These are phyloP conservation scores for Rhynchospora tenuis DNA, from an alignment of 176 grass and related monocot genomes.

Conservation along the genomic window DNA sequence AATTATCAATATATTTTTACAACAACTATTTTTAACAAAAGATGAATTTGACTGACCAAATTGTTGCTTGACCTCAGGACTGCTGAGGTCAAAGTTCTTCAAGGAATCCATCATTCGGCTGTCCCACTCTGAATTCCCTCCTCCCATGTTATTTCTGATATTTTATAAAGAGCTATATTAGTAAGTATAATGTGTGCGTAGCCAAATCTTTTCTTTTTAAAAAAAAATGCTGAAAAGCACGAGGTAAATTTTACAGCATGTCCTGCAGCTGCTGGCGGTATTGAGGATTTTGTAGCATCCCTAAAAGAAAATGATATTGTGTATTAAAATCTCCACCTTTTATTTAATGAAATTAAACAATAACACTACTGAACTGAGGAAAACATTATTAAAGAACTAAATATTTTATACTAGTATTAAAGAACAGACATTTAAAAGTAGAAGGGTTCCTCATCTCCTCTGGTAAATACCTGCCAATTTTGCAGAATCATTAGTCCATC, in stretches of 20 bases:
- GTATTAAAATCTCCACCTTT: neutral
- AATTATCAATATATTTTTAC: neutral
- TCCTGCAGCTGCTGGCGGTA: conserved; percentile 93
- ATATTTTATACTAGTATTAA: conserved; percentile 1
- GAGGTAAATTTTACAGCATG: conserved; percentile 69
- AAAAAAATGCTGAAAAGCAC: conserved; percentile 12
- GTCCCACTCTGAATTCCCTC: conserved; percentile 78
- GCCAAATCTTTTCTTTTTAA: conserved; percentile 9
- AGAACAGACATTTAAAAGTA: conserved; percentile 80
- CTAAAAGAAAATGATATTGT: conserved; percentile 44
- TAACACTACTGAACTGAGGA: neutral
- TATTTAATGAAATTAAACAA: neutral
- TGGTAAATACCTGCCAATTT: conserved; percentile 79
- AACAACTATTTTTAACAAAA: neutral
- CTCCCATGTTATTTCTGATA: conserved; percentile 92
- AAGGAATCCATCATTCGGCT: conserved; percentile 74
- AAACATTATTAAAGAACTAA: conserved; percentile 18
- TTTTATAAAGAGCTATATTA: conserved; percentile 6
- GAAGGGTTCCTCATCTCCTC: conserved; percentile 94
- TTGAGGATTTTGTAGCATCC: conserved; percentile 92
- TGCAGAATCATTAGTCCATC: conserved; percentile 18
- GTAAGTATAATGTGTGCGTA: neutral
- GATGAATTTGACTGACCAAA: conserved; percentile 65
- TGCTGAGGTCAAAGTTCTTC: conserved; percentile 96
- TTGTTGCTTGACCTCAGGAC: conserved; percentile 85